These are phyloP conservation scores for Przewalskia tangutica DNA, from an alignment of 257 asterid genomes.

Conservation along the genomic window DNA sequence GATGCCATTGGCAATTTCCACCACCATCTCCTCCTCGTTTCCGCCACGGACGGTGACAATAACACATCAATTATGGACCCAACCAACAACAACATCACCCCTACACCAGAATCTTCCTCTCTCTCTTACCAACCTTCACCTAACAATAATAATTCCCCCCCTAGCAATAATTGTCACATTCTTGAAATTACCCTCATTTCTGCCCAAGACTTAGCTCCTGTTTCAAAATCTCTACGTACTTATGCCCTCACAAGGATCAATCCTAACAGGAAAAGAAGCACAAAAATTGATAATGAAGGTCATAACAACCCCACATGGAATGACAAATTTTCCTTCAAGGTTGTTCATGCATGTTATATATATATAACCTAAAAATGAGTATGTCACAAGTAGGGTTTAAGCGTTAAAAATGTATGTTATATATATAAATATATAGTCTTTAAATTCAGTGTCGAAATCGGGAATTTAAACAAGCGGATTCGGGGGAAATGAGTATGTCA, in stretches of 20 bases:
- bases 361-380: too few relatives aligned
- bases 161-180: constrained; percentile 19
- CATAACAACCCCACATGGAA: constrained; percentile 57
- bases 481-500: not conserved
- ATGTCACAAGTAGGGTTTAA: too few relatives aligned
- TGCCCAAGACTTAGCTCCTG: constrained; percentile 49
- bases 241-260: constrained; percentile 51
- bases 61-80: not conserved
- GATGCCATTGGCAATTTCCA: constrained; percentile 1
- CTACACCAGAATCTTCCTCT: not conserved
- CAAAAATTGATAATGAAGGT: constrained; percentile 37
- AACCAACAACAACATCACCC: not conserved
- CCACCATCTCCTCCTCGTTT: not conserved
- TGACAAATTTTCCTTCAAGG: constrained; percentile 39
- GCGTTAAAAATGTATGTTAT: too few relatives aligned
- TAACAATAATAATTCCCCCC: not conserved
- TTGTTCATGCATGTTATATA: not conserved
- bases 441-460: not conserved
- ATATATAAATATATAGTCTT: too few relatives aligned
- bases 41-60: not conserved
- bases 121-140: not conserved
- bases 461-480: not conserved
- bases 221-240: constrained; percentile 25
- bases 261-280: constrained; percentile 37
- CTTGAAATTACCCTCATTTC: constrained; percentile 58